Base-by-base conservation (phyloP, 345 rosid genomes). In the Erysimum cheiranthoides region DNA sequence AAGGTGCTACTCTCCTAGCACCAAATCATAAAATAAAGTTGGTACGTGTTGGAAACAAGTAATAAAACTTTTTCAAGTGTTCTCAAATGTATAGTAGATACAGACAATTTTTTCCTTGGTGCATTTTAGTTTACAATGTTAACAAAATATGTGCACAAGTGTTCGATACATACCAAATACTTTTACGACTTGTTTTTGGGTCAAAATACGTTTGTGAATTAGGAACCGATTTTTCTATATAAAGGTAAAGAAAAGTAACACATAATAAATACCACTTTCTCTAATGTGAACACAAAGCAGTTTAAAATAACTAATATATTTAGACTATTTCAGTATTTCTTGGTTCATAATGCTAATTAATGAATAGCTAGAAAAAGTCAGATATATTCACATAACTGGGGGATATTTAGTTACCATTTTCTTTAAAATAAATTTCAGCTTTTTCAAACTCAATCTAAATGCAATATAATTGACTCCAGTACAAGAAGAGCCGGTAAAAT, bases 381-480 rank as follows among this genome's bases (percentile, higher is more conserved):
- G 14, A 43, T 27, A 6, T 63, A 8, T 30, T 43, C 53, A 43
- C 68, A 62, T 28, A 61, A 12, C 0, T 6, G 10, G 0, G 18
- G 5, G 3, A 17, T 10, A 31, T 46, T 31, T 18, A 50, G 2
- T 21, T 46, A 65, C 69, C 42, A 31, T 14, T 11, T 51, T 21
- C 25, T 13, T 2, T 18, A 3, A 7, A 18, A n/a, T n/a, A n/a
- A 1, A 7, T 0, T 21, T 68, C 16, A 39, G n/a, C 21, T 0
- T 71, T 39, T 73, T 18, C 16, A 54, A 64, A 32, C 66, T 61
- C 1, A 42, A 16, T 59, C 6, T 63, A 6, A 73, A 73, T 57
- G 28, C 58, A 32, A n/a, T n/a, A n/a, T n/a, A n/a, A 21, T 25
- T 28, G 61, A 58, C 34, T 74, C n/a, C 43, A 57, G 10, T n/a